phyloP scores from a whole-genome alignment of 768 basidiomycete species.

The Xanthoconium purpureum region DNA sequence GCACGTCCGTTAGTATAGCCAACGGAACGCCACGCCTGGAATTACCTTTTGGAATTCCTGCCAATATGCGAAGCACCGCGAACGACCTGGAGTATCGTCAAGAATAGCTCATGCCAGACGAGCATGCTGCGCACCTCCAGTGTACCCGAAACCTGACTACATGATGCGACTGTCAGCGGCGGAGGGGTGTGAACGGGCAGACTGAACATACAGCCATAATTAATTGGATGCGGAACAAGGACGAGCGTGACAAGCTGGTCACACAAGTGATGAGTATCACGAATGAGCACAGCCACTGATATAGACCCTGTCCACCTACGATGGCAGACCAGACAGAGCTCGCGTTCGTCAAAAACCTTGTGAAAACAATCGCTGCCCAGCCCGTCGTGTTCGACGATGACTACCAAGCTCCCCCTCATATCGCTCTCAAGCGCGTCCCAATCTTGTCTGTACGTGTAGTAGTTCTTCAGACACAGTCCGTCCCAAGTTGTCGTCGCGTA shows the following conservation, averaged over 20 bases:
- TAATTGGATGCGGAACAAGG: slow-evolving; percentile 8
- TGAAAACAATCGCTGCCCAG: slow-evolving; percentile 62
- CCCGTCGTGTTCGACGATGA: slow-evolving; percentile 69
- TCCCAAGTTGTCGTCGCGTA: slow-evolving; percentile 27
- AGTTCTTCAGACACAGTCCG: neutral
- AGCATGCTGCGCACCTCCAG: slow-evolving; percentile 47
- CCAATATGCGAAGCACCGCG: slow-evolving; percentile 90
- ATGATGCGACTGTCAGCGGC: slow-evolving; percentile 11
- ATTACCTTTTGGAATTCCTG: slow-evolving; percentile 79
- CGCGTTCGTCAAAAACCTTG: slow-evolving; percentile 64
- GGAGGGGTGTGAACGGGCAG: neutral
- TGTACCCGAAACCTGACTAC: slow-evolving; percentile 66
- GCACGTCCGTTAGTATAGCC: slow-evolving; percentile 7
- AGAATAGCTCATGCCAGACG: neutral
- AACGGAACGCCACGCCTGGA: neutral
- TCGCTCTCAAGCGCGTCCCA: slow-evolving; percentile 67
- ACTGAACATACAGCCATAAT: slow-evolving; percentile 40
- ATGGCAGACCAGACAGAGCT: slow-evolving; percentile 58
- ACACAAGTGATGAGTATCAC: slow-evolving; percentile 22
- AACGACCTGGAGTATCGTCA: slow-evolving; percentile 52
- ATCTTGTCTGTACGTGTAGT: slow-evolving; percentile 55
- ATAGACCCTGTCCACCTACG: neutral
- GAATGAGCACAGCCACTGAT: slow-evolving; percentile 20
- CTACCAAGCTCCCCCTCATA: slow-evolving; percentile 68
- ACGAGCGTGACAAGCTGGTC: slow-evolving; percentile 20